These are phyloP conservation scores for Rhizopus microsporus DNA, from an alignment of 371 early-diverging fungal species.

Conservation along the genomic window DNA sequence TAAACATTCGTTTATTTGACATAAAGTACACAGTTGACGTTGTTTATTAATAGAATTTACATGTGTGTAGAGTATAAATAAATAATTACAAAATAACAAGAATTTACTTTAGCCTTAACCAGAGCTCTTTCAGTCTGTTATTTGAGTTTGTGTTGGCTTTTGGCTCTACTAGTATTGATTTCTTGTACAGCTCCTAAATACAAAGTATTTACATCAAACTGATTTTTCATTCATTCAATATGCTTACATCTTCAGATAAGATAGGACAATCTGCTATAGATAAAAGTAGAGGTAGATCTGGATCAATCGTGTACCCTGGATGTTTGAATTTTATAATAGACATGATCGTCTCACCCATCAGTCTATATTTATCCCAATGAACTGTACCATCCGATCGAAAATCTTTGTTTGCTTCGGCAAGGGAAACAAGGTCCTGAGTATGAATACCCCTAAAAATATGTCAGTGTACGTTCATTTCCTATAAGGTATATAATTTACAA, in stretches of 20 bases:
- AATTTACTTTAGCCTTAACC: conserved; percentile 18
- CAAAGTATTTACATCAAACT: neutral
- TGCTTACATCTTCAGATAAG: conserved; percentile 46
- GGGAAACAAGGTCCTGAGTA: conserved; percentile 55
- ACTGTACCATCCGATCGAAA: conserved; percentile 54
- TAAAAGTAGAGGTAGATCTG: conserved; percentile 31
- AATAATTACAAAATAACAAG: neutral
- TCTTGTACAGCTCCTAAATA: conserved; percentile 37
- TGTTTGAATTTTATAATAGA: conserved; percentile 50
- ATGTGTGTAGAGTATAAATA: neutral
- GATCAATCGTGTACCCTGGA: conserved; percentile 37
- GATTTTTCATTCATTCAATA: neutral
- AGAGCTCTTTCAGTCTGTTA: conserved; percentile 30
- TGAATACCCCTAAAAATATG: conserved; percentile 52
- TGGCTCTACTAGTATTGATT: conserved; percentile 42
- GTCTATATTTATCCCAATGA: conserved; percentile 64
- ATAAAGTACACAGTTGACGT: no score
- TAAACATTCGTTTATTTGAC: no score
- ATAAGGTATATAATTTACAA: conserved; percentile 30
- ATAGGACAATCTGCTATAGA: conserved; percentile 46
- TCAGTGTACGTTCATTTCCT: neutral
- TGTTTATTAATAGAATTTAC: neutral
- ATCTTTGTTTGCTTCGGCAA: conserved; percentile 63
- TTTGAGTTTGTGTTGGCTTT: conserved; percentile 20
- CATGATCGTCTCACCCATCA: conserved; percentile 60